phyloP scores from a whole-genome alignment of 352 stramenopile genomes.

The Thraustochytrium striatum region DNA sequence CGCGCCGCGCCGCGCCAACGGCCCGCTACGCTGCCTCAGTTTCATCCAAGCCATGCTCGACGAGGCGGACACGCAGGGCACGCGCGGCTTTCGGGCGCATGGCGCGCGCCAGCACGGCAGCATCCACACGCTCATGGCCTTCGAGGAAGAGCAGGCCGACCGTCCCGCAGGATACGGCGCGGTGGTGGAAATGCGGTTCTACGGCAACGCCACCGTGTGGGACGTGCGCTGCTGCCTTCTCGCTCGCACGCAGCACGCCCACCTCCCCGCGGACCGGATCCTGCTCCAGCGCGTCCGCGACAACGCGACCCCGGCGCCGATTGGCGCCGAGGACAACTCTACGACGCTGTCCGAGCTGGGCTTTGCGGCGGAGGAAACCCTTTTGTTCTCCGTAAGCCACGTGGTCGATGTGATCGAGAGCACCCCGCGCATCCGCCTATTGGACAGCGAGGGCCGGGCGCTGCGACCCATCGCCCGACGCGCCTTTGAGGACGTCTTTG shows the following conservation, averaged over 20 bases:
- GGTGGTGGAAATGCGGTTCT: not conserved
- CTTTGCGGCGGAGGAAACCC: not conserved
- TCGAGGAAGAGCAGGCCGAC: no score
- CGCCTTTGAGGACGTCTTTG: conserved; percentile 15
- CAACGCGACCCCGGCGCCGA: not conserved
- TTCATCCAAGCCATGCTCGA: conserved; percentile 28
- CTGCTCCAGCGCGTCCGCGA: not conserved
- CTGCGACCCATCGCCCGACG: not conserved
- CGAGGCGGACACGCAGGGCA: conserved; percentile 9
- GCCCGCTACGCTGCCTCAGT: conserved; percentile 7
- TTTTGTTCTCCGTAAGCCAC: not conserved
- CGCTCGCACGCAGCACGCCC: not conserved
- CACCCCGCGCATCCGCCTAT: not conserved
- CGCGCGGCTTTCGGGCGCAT: conserved; percentile 30
- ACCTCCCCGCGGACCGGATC: not conserved
- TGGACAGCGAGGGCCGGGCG: not conserved
- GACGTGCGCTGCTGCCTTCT: conserved; percentile 15
- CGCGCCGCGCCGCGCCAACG: not conserved
- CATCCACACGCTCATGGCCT: conserved; percentile 18
- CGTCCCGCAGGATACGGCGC: no score
- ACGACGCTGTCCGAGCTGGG: conserved; percentile 28
- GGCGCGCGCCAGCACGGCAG: conserved; percentile 12
- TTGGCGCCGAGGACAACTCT: conserved; percentile 19
- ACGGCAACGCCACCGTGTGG: conserved; percentile 33
- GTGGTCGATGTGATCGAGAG: not conserved